phyloP scores from a whole-genome alignment of 2,329 filamentous ascomycete species.

The Rhynchosporium agropyri region DNA sequence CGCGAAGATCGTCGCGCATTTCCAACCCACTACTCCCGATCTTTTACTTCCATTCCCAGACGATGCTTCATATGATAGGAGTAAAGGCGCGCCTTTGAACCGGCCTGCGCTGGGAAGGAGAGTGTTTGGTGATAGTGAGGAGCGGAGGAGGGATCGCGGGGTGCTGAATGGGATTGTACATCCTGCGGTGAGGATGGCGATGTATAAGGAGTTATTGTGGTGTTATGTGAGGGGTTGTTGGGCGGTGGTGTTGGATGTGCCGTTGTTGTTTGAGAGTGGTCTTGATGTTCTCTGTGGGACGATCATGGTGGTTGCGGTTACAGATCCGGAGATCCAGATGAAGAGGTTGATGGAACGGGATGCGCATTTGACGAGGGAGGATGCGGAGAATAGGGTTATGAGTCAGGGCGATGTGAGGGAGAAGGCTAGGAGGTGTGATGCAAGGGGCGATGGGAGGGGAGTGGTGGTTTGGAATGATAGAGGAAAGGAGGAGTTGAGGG shows the following conservation, averaged over 20 bases:
- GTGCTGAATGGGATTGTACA: conserved; percentile 91
- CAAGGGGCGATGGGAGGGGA: conserved; percentile 64
- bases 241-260: conserved; percentile 92
- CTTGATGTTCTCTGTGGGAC: conserved; percentile 85
- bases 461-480: conserved; percentile 92
- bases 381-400: conserved; percentile 81
- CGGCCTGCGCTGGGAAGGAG: conserved; percentile 80
- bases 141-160: conserved; percentile 69
- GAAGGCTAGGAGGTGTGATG: conserved; percentile 77
- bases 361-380: conserved; percentile 75
- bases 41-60: conserved; percentile 67
- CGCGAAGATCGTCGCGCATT: conserved; percentile 77
- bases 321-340: conserved; percentile 81
- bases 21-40: conserved; percentile 81
- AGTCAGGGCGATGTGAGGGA: conserved; percentile 85
- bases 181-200: conserved; percentile 81
- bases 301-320: conserved; percentile 84
- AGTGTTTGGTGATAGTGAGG: conserved; percentile 80
- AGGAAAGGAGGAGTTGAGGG: conserved; percentile 67
- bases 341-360: conserved; percentile 74
- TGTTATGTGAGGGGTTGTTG: conserved; percentile 76
- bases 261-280: conserved; percentile 84
- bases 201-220: conserved; percentile 73
- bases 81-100: conserved; percentile 77
- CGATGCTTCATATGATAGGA: conserved; percentile 55